A percentile compares a stretch with the other conserved stretches of the same genome.
Evolutionary conservation across 352 stramenopile genomes (phyloP).

Genomic region (Paralagenidium karlingii): DNA sequence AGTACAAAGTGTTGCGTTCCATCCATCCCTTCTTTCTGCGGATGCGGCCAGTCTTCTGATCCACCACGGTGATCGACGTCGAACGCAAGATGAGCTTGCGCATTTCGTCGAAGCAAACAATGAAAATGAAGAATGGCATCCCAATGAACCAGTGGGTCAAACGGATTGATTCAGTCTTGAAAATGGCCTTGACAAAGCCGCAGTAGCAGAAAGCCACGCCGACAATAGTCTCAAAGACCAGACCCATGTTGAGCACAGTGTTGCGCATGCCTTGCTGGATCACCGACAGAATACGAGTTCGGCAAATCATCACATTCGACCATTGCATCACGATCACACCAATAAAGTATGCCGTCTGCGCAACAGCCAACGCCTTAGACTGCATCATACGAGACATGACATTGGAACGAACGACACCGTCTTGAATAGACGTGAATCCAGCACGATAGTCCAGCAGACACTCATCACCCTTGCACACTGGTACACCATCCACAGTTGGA

Average conservation of each 20-base stretch:
- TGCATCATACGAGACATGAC: constrained; percentile 69
- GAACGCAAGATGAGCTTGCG: constrained; percentile 77
- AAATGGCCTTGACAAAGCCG: constrained; percentile 42
- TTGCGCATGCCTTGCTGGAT: constrained; percentile 80
- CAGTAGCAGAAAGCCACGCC: constrained; percentile 66
- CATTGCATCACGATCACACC: constrained; percentile 75
- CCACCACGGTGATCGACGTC: constrained; percentile 42
- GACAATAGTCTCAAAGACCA: constrained; percentile 78
- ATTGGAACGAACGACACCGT: constrained; percentile 21
- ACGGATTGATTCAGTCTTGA: constrained; percentile 61
- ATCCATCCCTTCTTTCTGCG: constrained; percentile 48
- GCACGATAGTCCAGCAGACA: constrained; percentile 26
- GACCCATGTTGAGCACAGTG: constrained; percentile 77
- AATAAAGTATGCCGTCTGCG: constrained; percentile 73
- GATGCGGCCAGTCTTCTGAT: constrained; percentile 39
- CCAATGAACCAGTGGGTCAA: constrained; percentile 75
- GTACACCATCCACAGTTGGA: constrained; percentile 4
- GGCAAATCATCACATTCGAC: constrained; percentile 77
- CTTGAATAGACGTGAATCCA: constrained; percentile 20
- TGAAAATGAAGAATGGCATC: constrained; percentile 72
- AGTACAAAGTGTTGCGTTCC: constrained; percentile 77
- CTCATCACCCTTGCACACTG: constrained; percentile 14
- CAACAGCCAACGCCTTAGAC: constrained; percentile 52
- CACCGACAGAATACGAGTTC: constrained; percentile 78
- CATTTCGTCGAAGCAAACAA: constrained; percentile 79